Percentiles rank a stretch among this genome's conserved stretches.
Evolutionary conservation across 306 rosid species (phyloP).

Genomic region (Luffa acutangula): DNA sequence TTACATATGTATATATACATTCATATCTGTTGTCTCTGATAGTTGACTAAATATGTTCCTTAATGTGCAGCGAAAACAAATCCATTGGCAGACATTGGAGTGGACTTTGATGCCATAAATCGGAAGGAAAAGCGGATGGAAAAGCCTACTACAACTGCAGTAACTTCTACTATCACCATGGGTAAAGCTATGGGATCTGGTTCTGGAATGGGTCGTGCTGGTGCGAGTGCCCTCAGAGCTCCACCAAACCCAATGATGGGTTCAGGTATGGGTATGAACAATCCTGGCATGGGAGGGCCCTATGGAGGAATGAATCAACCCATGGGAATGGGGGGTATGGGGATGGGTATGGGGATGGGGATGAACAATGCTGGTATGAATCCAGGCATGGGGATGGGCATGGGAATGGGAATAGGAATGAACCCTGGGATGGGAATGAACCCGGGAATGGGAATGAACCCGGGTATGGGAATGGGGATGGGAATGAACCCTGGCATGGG

Average conservation of each 20-base stretch:
- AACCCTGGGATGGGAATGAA: conserved; percentile 46
- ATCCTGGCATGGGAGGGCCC: conserved; percentile 34
- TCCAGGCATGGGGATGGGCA: conserved; percentile 29
- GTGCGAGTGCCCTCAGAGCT: conserved; percentile 59
- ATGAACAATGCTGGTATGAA: conserved; percentile 10
- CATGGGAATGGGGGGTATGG: conserved; percentile 11
- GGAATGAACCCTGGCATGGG: conserved; percentile 13
- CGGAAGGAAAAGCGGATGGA: conserved; percentile 97
- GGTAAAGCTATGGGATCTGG: conserved; percentile 99
- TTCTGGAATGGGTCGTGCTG: conserved; percentile 82
- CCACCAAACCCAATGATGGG: conserved; percentile 49
- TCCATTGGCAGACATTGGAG: conserved; percentile 88
- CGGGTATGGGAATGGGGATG: conserved; percentile 33
- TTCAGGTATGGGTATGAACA: conserved; percentile 36
- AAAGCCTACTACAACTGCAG: conserved; percentile 52
- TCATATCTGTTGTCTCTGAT: not conserved
- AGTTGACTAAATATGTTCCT: conserved; percentile 9
- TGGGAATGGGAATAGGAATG: conserved; percentile 47
- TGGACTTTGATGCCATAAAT: conserved; percentile 88
- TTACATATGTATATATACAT: not conserved
- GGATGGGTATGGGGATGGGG: not conserved
- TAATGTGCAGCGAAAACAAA: conserved; percentile 74
- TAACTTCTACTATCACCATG: conserved; percentile 73
- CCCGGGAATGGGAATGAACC: conserved; percentile 42
- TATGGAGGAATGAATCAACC: conserved; percentile 26